phyloP scores from a whole-genome alignment of 257 asterid species.

The Primulina tabacum region DNA sequence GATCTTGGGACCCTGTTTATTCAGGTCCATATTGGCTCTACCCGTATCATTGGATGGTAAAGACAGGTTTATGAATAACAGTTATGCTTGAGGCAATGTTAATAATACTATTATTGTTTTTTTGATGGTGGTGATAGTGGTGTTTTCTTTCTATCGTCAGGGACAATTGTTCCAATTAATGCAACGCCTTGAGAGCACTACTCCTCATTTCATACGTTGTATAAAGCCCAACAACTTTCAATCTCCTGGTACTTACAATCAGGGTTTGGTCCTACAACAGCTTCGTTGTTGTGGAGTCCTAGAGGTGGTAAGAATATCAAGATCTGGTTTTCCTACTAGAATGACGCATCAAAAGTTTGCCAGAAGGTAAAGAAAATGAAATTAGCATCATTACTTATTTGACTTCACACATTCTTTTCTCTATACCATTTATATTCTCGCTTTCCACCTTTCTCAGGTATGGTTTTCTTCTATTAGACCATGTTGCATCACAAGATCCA shows the following conservation, averaged over 20 bases:
- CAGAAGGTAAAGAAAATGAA: slow-evolving; percentile 52
- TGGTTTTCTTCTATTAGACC: slow-evolving; percentile 88
- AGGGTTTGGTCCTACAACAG: slow-evolving; percentile 85
- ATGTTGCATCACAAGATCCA: slow-evolving; percentile 93
- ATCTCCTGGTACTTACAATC: slow-evolving; percentile 79
- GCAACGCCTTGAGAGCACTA: slow-evolving; percentile 91
- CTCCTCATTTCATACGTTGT: slow-evolving; percentile 98
- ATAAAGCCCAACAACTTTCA: slow-evolving; percentile 86
- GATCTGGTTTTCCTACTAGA: slow-evolving; percentile 96
- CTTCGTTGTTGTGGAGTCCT: slow-evolving; percentile 94
- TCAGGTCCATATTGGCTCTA: not conserved
- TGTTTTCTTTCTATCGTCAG: slow-evolving; percentile 34
- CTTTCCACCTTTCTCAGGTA: slow-evolving; percentile 55
- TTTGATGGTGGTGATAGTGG: slow-evolving; percentile 3
- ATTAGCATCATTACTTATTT: slow-evolving; percentile 2
- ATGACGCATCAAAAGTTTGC: slow-evolving; percentile 96
- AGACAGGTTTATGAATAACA: slow-evolving; percentile 2
- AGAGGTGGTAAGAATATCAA: slow-evolving; percentile 97
- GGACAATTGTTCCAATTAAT: slow-evolving; percentile 85
- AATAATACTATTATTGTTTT: not conserved
- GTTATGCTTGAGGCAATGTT: slow-evolving; percentile 1
- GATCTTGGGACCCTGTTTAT: not conserved
- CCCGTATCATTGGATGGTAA: not conserved
- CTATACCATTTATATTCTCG: slow-evolving; percentile 16
- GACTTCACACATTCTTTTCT: not conserved